Evolutionary conservation across 306 rosid genomes (phyloP), one percentile per base, ranked within the genome.

Genomic region (Neltuma alba): DNA sequence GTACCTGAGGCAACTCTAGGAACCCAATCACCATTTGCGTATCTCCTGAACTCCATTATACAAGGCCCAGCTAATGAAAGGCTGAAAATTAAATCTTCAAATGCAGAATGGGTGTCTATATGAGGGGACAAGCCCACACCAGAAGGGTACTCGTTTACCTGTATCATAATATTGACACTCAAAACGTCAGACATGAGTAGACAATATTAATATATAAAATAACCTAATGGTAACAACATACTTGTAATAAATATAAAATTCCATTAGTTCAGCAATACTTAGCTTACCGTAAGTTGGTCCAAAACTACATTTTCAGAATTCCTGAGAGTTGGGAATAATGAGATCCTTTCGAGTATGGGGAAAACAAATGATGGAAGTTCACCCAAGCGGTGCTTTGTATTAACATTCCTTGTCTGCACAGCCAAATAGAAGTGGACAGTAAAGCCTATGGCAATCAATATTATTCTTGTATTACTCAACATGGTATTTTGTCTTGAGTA

Each of bases 51-150:
- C 87, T 94, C 98, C 98, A 94, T 94, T 28, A 94, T 89, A 90
- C 98, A 94, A 72, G 98, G 97, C 85, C 98, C 97, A 67, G 97
- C 93, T 80, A 92, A 81, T 55, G 97, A 94, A 88, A 94, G 97
- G 89, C 97, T 94, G 88, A 94, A 92, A 84, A 94, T 94, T 74
- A 89, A 88, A 86, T 95, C 97, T 65, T 91, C 98, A 85, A 94
- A 94, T 75, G 97, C 98, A 86, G 98, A 94, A 87, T 94, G 98
- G 69, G 98, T 94, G 90, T 94, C 98, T 61, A 94, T 82, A 85
- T 94, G 98, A 55, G 98, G 98, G 84, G 98, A 89, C 91, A 94
- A 85, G 21, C 98, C 98, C 87, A 92, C 98, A 25, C 98, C 98
- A 72, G 93, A 89, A 42, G 98, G 98, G 76, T 94, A 94, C 83